These are phyloP conservation scores for Solanum neorickii DNA, from an alignment of 257 asterid species.

Conservation along the genomic window DNA sequence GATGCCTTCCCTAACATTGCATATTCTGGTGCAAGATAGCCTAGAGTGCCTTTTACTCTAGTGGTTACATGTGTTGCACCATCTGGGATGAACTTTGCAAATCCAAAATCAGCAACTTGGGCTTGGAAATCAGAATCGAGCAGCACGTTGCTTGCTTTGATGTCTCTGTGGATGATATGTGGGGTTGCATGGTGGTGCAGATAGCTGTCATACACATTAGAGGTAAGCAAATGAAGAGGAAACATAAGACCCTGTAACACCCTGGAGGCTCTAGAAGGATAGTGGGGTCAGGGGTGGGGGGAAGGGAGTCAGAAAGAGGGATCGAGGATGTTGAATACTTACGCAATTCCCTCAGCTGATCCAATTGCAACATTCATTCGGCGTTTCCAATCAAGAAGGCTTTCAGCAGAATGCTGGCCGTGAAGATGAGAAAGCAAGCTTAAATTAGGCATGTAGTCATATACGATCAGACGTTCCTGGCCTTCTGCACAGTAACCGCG, in stretches of 20 bases:
- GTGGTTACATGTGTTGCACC: slow-evolving; percentile 91
- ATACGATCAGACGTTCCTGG: slow-evolving; percentile 85
- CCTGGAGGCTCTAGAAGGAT: background rate
- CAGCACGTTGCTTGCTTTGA: slow-evolving; percentile 82
- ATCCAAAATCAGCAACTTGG: slow-evolving; percentile 84
- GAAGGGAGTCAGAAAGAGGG: background rate
- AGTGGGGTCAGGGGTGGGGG: background rate
- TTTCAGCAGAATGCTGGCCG: slow-evolving; percentile 82
- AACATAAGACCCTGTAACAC: background rate
- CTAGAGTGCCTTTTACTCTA: slow-evolving; percentile 76
- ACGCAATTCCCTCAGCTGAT: slow-evolving; percentile 84
- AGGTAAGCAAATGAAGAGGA: background rate
- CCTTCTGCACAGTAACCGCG: slow-evolving; percentile 94
- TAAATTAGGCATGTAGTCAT: slow-evolving; percentile 78
- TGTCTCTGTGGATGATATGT: slow-evolving; percentile 74
- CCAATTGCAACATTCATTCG: slow-evolving; percentile 82
- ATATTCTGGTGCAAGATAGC: slow-evolving; percentile 88
- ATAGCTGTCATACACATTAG: slow-evolving; percentile 35
- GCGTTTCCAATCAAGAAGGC: slow-evolving; percentile 72
- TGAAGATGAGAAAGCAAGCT: slow-evolving; percentile 88
- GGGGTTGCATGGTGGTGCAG: slow-evolving; percentile 83
- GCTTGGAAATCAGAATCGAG: slow-evolving; percentile 70
- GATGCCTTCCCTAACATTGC: slow-evolving; percentile 88
- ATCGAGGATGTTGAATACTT: slow-evolving; percentile 15
- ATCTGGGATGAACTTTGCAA: slow-evolving; percentile 77